Percentiles rank a stretch among this genome's conserved stretches.
phyloP scores from a whole-genome alignment of 306 rosid species.

The Coriaria nepalensis region DNA sequence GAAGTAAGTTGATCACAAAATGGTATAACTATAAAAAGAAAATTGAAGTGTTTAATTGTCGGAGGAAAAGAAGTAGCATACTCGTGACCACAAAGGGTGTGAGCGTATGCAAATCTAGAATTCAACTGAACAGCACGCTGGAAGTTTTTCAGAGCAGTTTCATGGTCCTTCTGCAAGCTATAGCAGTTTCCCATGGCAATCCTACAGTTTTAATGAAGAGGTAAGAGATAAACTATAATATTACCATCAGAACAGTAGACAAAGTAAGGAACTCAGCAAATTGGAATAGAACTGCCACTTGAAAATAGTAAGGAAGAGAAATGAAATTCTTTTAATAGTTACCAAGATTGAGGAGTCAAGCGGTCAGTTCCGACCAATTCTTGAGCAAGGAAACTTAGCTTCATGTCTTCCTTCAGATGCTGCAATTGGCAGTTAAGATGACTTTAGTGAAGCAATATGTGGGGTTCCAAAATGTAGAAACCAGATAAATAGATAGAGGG shows the following conservation, averaged over 20 bases:
- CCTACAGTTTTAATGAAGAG: slow-evolving; percentile 24
- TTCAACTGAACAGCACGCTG: slow-evolving; percentile 91
- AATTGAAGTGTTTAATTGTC: slow-evolving; percentile 3
- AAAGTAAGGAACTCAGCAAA: background rate
- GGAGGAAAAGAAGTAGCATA: slow-evolving; percentile 25
- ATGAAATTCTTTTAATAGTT: slow-evolving; percentile 15
- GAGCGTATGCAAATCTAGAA: slow-evolving; percentile 93
- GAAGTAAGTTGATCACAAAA: slow-evolving; percentile 7
- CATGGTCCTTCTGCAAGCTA: slow-evolving; percentile 54
- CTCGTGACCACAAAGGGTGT: slow-evolving; percentile 99
- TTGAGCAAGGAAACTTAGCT: slow-evolving; percentile 86
- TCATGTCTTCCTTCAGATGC: slow-evolving; percentile 99
- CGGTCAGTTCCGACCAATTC: slow-evolving; percentile 86
- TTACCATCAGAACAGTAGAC: background rate
- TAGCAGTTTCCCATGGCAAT: slow-evolving; percentile 62
- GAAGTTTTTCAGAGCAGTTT: slow-evolving; percentile 65
- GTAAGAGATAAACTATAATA: slow-evolving; percentile 5
- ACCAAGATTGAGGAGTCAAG: slow-evolving; percentile 95
- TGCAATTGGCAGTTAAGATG: slow-evolving; percentile 30
- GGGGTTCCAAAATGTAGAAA: no score
- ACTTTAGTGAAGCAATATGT: slow-evolving; percentile 16
- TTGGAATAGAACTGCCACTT: background rate
- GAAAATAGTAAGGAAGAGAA: background rate
- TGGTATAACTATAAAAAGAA: background rate
- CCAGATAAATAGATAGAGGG: no score